Evolutionary conservation across 202 grass and related monocot genomes (phyloP).

Genomic region (Carex arenaria): DNA sequence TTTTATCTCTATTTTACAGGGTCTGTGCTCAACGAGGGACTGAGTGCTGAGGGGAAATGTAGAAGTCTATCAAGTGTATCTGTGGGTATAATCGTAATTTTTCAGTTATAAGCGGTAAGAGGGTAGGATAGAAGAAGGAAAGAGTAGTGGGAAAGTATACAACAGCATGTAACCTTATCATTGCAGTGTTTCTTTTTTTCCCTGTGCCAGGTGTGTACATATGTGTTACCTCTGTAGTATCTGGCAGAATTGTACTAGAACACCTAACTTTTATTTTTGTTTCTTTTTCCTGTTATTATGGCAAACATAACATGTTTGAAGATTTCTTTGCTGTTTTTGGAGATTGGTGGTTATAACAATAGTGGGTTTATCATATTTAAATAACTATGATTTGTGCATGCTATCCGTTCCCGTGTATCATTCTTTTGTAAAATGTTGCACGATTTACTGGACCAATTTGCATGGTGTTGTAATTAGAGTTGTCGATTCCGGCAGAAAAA

Average conservation of each 20-base stretch:
- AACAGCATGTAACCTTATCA: constrained; percentile 16
- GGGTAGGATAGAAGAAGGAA: constrained; percentile 21
- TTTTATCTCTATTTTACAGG: not conserved
- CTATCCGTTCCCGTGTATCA: not conserved
- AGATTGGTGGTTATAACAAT: constrained; percentile 9
- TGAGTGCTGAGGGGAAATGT: not conserved
- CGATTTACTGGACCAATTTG: not conserved
- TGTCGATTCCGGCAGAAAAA: not conserved
- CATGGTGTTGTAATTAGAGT: not conserved
- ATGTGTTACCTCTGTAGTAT: constrained; percentile 21
- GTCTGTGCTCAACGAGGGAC: not conserved
- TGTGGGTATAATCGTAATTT: constrained; percentile 19
- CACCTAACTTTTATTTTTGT: constrained; percentile 14
- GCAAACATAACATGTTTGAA: constrained; percentile 22
- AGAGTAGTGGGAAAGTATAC: constrained; percentile 24
- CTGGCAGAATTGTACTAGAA: constrained; percentile 21
- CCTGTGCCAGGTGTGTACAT: constrained; percentile 25
- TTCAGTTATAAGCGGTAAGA: constrained; percentile 11
- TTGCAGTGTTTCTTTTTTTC: constrained; percentile 22
- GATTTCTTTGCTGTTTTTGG: not conserved
- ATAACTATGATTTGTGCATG: constrained; percentile 17
- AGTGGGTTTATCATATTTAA: constrained; percentile 16
- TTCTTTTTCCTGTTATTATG: constrained; percentile 16
- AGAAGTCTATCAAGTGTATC: not conserved
- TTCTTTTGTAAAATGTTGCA: not conserved